Base-by-base conservation (phyloP, 805 yeast species). In the Kodamaea kakaduensis region DNA sequence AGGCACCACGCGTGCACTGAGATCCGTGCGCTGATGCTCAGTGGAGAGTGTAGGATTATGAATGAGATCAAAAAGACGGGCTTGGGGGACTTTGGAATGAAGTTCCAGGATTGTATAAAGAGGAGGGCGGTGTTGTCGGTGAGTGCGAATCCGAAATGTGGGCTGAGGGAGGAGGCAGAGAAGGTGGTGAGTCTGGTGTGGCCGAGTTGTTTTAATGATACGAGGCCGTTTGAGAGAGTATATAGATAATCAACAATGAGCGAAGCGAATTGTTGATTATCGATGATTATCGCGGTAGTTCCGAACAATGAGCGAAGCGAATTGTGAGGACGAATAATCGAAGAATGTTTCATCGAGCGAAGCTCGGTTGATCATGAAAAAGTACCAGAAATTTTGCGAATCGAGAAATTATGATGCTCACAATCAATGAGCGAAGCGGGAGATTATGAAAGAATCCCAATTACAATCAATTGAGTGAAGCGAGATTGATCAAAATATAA, bases 1-100 rank as follows among this genome's bases (percentile, higher is more conserved):
- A 76, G 78, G 51, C 98, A 93, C 54, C 97, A 90, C 55, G 98
- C 98, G 1, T 93, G 98, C 58, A 81, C 97, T 1, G 98, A 93
- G 58, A 86, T 93, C 34, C 71, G 98, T 41, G 98, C 98, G 0
- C 81, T 94, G 8, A 81, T 87, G 46, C 68, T 93, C 15, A 83
- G 95, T 53, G 98, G 98, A 5, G 98, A 93, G 54, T 93, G 98
- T 61, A 74, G 97, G 18, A 78, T 90, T 48, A 75, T 81, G 77
- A 84, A 84, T 48, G 96, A 93, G 58, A 80, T 88, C 49, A 67
- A 74, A 38, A 67, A 77, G 57, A 60, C 77, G 38, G 69, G 76
- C 18, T 44, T 74, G 36, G 66, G 59, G 1, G 67, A 71, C 40
- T 73, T 86, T 45, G 78, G 78, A 20, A 76, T 77, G 46, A 96